These are phyloP conservation scores for Mesembryanthemum crystallinum DNA, from an alignment of 148 eudicot genomes.

Conservation along the genomic window DNA sequence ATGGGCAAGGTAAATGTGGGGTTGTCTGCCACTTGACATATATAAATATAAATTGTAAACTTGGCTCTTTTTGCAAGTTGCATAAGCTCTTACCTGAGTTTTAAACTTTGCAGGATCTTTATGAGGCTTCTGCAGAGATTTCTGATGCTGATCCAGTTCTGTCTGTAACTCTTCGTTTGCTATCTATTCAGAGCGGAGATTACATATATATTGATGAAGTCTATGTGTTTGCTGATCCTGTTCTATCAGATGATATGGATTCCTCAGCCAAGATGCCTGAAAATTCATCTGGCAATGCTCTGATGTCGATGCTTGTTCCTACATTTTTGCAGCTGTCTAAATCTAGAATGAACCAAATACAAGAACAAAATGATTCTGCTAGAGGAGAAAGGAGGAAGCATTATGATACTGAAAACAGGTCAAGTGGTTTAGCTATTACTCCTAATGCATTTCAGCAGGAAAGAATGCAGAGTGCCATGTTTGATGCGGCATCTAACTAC, in stretches of 20 bases:
- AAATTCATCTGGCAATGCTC: slow-evolving; percentile 51
- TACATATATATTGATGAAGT: slow-evolving; percentile 63
- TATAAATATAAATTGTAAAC: too few relatives aligned
- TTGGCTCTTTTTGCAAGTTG: background rate
- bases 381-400: slow-evolving; percentile 20
- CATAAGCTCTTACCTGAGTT: slow-evolving; percentile 14
- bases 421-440: slow-evolving; percentile 17
- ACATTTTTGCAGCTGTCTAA: slow-evolving; percentile 74
- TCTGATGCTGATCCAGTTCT: slow-evolving; percentile 79
- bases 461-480: slow-evolving; percentile 20
- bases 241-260: slow-evolving; percentile 44
- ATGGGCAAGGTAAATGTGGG: too few relatives aligned
- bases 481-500: slow-evolving; percentile 26
- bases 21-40: too few relatives aligned
- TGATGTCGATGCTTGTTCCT: slow-evolving; percentile 89
- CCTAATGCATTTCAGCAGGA: slow-evolving; percentile 22
- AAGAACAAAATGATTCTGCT: slow-evolving; percentile 32
- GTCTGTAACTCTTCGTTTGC: slow-evolving; percentile 68
- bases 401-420: slow-evolving; percentile 30
- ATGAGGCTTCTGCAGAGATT: slow-evolving; percentile 94
- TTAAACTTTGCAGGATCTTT: slow-evolving; percentile 53
- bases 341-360: slow-evolving; percentile 38
- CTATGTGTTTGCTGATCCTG: slow-evolving; percentile 78
- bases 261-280: slow-evolving; percentile 30
- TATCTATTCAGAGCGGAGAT: slow-evolving; percentile 73